Conservation (phyloP, 768 basidiomycete genomes). For the Russula vinacea region DNA sequence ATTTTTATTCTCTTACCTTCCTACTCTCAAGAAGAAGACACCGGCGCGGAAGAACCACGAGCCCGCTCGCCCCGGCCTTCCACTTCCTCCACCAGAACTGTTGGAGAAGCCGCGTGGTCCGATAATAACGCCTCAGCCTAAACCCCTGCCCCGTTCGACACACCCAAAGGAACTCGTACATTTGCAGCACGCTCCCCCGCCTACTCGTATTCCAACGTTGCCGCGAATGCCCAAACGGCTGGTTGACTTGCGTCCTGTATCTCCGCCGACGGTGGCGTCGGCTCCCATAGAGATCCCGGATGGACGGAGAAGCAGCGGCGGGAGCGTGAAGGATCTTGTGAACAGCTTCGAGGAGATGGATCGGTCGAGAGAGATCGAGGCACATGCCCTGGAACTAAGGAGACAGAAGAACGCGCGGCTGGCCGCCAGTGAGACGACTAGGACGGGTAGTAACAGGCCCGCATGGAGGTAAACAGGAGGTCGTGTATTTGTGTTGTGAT, state of each 20-base stretch:
- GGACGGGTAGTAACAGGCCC: conserved; percentile 17
- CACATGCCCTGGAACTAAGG: conserved; percentile 36
- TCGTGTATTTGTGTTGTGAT: not conserved
- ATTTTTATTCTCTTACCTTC: conserved; percentile 60
- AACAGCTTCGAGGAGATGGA: conserved; percentile 54
- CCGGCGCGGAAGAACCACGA: conserved; percentile 30
- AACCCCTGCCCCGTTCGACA: conserved; percentile 43
- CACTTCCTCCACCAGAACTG: conserved; percentile 54
- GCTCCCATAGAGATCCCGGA: conserved; percentile 34
- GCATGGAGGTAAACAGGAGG: conserved; percentile 28
- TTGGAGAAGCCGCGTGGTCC: conserved; percentile 52
- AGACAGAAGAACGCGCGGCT: conserved; percentile 40
- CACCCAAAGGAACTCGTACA: conserved; percentile 66
- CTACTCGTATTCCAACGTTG: conserved; percentile 46
- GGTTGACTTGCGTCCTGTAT: conserved; percentile 56
- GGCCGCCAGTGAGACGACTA: conserved; percentile 14
- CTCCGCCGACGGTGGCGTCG: conserved; percentile 34
- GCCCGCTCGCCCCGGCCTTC: conserved; percentile 43
- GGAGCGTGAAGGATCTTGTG: conserved; percentile 72
- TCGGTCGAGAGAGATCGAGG: conserved; percentile 35
- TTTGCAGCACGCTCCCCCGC: conserved; percentile 51
- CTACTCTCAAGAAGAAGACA: conserved; percentile 44
- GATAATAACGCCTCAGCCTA: conserved; percentile 56
- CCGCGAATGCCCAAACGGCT: conserved; percentile 45
- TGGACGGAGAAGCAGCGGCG: conserved; percentile 59